These are phyloP conservation scores for Cercophora newfieldiana DNA, from an alignment of 495 filamentous ascomycete genomes.

Conservation along the genomic window DNA sequence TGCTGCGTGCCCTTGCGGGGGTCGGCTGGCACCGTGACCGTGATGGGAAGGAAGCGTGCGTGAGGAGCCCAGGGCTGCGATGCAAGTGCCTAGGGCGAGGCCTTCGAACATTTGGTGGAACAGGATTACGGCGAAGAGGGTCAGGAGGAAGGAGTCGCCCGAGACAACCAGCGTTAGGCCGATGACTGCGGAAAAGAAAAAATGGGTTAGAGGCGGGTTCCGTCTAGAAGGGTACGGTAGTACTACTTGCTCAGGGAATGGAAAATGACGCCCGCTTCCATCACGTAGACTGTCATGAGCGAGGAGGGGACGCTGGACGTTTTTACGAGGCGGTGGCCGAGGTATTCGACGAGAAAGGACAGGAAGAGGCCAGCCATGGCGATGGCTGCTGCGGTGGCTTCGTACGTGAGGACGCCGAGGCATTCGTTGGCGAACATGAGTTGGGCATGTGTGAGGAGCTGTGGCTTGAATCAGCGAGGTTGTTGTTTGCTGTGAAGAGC, in stretches of 20 bases:
- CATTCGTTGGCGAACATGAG: slow-evolving; percentile 65
- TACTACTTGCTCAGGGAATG: slow-evolving; percentile 59
- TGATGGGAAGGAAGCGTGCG: not conserved
- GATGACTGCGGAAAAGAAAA: slow-evolving; percentile 45
- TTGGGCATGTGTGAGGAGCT: slow-evolving; percentile 64
- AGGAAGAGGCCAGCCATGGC: slow-evolving; percentile 66
- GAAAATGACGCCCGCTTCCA: slow-evolving; percentile 70
- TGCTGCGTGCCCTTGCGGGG: not conserved
- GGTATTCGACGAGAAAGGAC: slow-evolving; percentile 60
- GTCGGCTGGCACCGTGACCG: not conserved
- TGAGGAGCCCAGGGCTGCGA: slow-evolving; percentile 53
- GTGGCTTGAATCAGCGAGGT: not conserved
- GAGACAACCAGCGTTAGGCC: slow-evolving; percentile 60
- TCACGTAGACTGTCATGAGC: not conserved
- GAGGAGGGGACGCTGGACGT: not conserved
- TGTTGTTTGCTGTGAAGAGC: not conserved
- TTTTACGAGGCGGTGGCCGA: slow-evolving; percentile 52
- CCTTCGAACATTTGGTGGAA: slow-evolving; percentile 80
- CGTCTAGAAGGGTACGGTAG: not conserved
- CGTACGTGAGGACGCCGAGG: slow-evolving; percentile 59
- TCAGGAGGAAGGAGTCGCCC: slow-evolving; percentile 54
- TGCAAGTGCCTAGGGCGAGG: slow-evolving; percentile 69
- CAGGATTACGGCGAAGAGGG: slow-evolving; percentile 57
- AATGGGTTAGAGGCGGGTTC: not conserved
- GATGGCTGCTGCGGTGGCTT: slow-evolving; percentile 60